Evolutionary conservation across 495 filamentous ascomycete genomes (phyloP).

Genomic region (Clohesyomyces aquaticus): DNA sequence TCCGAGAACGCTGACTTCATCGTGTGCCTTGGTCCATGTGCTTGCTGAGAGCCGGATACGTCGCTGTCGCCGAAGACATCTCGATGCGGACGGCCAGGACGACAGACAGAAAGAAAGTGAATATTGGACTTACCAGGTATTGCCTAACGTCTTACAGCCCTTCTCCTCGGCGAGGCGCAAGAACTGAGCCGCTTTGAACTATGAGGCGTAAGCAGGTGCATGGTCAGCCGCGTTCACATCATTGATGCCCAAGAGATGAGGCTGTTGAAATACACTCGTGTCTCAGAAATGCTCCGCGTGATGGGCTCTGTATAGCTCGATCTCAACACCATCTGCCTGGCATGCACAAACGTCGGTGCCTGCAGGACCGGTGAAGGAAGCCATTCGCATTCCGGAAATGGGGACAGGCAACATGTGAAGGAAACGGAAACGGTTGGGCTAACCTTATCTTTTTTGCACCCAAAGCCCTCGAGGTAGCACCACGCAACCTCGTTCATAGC

Average conservation of each 20-base stretch:
- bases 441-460: conserved; percentile 96
- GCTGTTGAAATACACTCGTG: conserved; percentile 31
- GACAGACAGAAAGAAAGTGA: conserved; percentile 15
- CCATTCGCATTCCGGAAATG: not conserved
- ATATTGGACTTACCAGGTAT: conserved; percentile 79
- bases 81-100: conserved; percentile 21
- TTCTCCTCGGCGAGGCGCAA: conserved; percentile 88
- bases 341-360: conserved; percentile 2
- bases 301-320: not conserved
- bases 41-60: not conserved
- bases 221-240: conserved; percentile 31
- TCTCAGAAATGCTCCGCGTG: conserved; percentile 35
- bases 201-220: conserved; percentile 38
- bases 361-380: conserved; percentile 29
- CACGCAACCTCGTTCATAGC: conserved; percentile 97
- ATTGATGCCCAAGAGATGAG: conserved; percentile 47
- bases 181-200: conserved; percentile 89
- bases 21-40: conserved; percentile 17
- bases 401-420: conserved; percentile 20
- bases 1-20: too few relatives aligned
- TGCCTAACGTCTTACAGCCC: conserved; percentile 87
- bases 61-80: conserved; percentile 16
- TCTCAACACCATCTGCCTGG: conserved; percentile 10
- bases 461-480: conserved; percentile 95
- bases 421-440: conserved; percentile 48